Conservation (phyloP, 1,284 basidiomycete genomes). For the Malassezia restricta region DNA sequence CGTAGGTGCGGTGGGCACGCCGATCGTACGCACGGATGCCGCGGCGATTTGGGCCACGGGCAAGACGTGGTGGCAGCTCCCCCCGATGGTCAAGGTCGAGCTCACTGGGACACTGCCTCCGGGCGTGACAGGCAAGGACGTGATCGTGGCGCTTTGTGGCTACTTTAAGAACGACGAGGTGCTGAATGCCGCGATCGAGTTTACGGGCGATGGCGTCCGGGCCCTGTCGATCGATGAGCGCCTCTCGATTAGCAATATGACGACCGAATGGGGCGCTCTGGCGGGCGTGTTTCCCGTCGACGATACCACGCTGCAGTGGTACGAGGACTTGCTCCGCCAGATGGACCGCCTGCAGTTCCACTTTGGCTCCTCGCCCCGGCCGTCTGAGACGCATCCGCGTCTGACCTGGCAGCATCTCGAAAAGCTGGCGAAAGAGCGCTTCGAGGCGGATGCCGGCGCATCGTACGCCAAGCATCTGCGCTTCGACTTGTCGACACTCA, state of each 20-base stretch:
- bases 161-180: conserved; percentile 96
- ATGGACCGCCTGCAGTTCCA: conserved; percentile 67
- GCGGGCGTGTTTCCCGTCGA: conserved; percentile 93
- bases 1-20: conserved; percentile 89
- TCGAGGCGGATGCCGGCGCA: conserved; percentile 66
- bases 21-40: conserved; percentile 67
- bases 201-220: conserved; percentile 79
- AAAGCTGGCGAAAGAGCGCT: conserved; percentile 51
- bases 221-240: conserved; percentile 77
- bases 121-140: conserved; percentile 94
- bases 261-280: conserved; percentile 96
- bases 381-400: conserved; percentile 60
- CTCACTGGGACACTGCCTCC: conserved; percentile 67
- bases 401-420: conserved; percentile 67
- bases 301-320: conserved; percentile 70
- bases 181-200: conserved; percentile 94
- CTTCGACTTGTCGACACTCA: conserved; percentile 82
- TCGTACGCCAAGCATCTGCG: conserved; percentile 77
- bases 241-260: conserved; percentile 78
- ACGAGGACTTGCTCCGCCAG: conserved; percentile 64
- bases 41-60: conserved; percentile 97
- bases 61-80: conserved; percentile 99
- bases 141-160: conserved; percentile 92
- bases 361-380: conserved; percentile 51
- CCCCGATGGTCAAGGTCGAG: conserved; percentile 88